These are phyloP conservation scores for Candida namnaoensis DNA, from an alignment of 805 yeast genomes.

Conservation along the genomic window DNA sequence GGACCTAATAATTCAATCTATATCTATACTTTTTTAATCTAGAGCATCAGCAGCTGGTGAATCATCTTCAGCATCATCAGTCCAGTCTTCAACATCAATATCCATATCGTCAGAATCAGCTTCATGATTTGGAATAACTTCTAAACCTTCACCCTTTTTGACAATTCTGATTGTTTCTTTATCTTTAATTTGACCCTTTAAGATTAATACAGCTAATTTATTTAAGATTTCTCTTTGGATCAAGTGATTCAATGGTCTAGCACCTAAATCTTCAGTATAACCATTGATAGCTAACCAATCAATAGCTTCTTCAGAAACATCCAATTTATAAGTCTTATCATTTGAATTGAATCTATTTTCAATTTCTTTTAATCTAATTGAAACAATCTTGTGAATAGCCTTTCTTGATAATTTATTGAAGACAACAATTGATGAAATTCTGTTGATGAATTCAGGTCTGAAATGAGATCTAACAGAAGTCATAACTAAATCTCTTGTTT, in stretches of 20 bases:
- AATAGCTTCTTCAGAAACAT: constrained; percentile 67
- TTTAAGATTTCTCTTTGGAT: constrained; percentile 86
- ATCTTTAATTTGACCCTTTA: constrained; percentile 81
- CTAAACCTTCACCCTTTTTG: constrained; percentile 49
- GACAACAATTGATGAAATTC: constrained; percentile 87
- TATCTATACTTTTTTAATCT: neutral
- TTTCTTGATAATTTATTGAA: constrained; percentile 89
- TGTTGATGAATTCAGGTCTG: constrained; percentile 95
- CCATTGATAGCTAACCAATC: constrained; percentile 82
- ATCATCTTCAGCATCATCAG: constrained; percentile 51
- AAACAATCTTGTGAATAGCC: constrained; percentile 88
- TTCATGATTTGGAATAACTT: constrained; percentile 83
- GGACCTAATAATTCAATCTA: neutral
- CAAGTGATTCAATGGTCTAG: constrained; percentile 89
- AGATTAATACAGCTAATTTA: constrained; percentile 78
- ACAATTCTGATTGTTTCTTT: constrained; percentile 76
- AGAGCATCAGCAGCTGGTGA: constrained; percentile 17
- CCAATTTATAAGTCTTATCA: constrained; percentile 68
- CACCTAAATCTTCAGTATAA: constrained; percentile 90
- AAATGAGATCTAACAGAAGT: constrained; percentile 77
- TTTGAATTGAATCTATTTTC: constrained; percentile 78
- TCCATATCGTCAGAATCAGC: constrained; percentile 41
- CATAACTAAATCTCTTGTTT: constrained; percentile 75
- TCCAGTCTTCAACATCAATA: constrained; percentile 46
- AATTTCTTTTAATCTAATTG: constrained; percentile 75